These are phyloP conservation scores for Pseudogymnoascus sp. DNA, from an alignment of 2,329 filamentous ascomycete genomes.

Conservation along the genomic window DNA sequence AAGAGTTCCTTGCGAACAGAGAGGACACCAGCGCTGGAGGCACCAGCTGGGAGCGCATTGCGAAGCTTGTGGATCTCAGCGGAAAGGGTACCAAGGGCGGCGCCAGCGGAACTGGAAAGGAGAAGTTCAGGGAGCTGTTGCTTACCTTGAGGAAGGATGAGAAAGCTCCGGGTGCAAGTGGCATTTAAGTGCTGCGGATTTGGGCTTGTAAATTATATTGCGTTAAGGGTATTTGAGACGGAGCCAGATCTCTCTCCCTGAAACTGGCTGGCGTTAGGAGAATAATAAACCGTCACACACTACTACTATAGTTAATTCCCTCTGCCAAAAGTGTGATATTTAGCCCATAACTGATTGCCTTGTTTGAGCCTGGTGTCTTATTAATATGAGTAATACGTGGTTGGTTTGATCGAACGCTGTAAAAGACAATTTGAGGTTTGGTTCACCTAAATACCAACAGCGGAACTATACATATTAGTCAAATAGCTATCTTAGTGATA, in stretches of 20 bases:
- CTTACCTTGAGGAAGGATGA: slow-evolving; percentile 87
- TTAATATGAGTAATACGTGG: not conserved
- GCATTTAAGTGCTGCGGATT: slow-evolving; percentile 39
- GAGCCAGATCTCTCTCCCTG: slow-evolving; percentile 4
- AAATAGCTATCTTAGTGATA: not conserved
- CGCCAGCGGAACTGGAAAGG: slow-evolving; percentile 85
- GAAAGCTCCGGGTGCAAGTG: slow-evolving; percentile 64
- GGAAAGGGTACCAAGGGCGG: slow-evolving; percentile 86
- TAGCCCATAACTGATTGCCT: not conserved
- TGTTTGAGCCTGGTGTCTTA: not conserved
- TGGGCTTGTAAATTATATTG: slow-evolving; percentile 5
- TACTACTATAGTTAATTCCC: not conserved
- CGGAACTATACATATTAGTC: not conserved
- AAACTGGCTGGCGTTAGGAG: slow-evolving; percentile 7
- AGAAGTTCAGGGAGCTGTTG: slow-evolving; percentile 87
- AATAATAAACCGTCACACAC: slow-evolving; percentile 1
- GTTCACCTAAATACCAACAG: not conserved
- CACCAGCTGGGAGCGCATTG: slow-evolving; percentile 97
- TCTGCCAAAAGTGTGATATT: not conserved
- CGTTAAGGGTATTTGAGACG: slow-evolving; percentile 7
- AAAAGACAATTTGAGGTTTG: not conserved
- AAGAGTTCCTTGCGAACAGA: slow-evolving; percentile 79
- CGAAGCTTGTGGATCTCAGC: slow-evolving; percentile 93
- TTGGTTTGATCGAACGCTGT: not conserved
- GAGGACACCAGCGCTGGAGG: slow-evolving; percentile 92